Conservation (phyloP, 73 alveolate species). For the Durusdinium trenchii region DNA sequence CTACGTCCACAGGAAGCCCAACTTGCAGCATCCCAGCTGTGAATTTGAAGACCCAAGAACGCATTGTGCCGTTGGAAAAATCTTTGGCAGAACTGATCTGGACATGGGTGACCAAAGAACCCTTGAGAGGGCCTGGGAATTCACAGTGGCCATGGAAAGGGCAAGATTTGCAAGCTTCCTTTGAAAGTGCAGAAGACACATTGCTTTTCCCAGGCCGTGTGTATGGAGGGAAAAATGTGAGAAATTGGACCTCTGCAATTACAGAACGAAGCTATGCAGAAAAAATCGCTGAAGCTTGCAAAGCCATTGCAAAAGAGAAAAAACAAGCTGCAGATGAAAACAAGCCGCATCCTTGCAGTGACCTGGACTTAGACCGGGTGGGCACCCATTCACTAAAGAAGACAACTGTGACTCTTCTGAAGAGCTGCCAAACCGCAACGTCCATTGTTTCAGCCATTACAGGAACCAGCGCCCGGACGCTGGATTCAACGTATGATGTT, state of each 20-base stretch:
- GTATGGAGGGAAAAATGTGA: not conserved
- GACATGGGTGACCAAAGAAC: not conserved
- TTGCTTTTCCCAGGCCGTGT: not conserved
- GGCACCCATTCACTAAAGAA: slow-evolving; percentile 10
- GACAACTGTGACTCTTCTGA: not conserved
- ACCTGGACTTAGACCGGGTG: not conserved
- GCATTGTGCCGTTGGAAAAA: not conserved
- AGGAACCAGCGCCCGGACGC: not conserved
- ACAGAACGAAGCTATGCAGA: not conserved
- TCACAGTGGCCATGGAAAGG: not conserved
- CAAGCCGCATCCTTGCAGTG: not conserved
- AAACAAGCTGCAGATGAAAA: not conserved
- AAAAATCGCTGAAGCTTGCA: not conserved
- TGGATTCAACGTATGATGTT: not conserved
- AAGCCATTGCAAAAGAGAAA: not conserved
- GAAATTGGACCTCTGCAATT: not conserved
- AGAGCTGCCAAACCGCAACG: not conserved
- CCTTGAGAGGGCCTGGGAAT: not conserved
- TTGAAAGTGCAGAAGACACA: not conserved
- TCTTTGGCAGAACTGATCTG: not conserved
- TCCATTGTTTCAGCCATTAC: not conserved
- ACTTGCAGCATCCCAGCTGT: not conserved
- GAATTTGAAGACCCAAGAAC: not conserved
- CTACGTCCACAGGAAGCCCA: not conserved
- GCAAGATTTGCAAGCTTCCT: not conserved